Percentiles rank a stretch among this genome's conserved stretches.
phyloP scores from a whole-genome alignment of 2,329 filamentous ascomycete genomes.

The Colletotrichum kahawae region DNA sequence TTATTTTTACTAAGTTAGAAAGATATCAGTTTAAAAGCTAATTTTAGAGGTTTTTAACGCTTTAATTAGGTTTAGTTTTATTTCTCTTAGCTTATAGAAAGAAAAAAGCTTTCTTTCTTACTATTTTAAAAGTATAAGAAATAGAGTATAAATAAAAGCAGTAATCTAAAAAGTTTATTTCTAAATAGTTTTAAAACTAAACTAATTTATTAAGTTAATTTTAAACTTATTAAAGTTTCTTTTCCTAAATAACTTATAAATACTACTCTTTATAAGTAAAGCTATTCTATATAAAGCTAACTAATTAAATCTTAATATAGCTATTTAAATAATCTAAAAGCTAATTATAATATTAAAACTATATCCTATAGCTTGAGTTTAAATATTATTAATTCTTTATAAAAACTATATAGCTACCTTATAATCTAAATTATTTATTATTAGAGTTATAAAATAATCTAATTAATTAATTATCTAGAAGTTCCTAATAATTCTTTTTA shows the following conservation, averaged over 20 bases:
- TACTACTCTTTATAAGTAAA: neutral
- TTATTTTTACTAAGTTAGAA: neutral
- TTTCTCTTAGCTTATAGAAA: neutral
- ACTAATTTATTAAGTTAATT: neutral
- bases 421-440: neutral
- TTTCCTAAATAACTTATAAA: neutral
- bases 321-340: neutral
- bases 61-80: neutral
- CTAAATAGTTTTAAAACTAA: neutral
- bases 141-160: neutral
- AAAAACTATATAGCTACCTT: neutral
- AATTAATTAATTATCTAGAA: neutral
- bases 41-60: neutral
- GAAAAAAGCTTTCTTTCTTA: neutral
- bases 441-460: neutral
- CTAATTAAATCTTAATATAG: neutral
- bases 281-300: neutral
- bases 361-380: neutral
- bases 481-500: neutral
- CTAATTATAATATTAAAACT: neutral
- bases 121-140: neutral
- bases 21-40: neutral
- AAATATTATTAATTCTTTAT: neutral
- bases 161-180: neutral
- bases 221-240: neutral